These are phyloP conservation scores for Starmerella stigmatis DNA, from an alignment of 805 yeast genomes.

Conservation along the genomic window DNA sequence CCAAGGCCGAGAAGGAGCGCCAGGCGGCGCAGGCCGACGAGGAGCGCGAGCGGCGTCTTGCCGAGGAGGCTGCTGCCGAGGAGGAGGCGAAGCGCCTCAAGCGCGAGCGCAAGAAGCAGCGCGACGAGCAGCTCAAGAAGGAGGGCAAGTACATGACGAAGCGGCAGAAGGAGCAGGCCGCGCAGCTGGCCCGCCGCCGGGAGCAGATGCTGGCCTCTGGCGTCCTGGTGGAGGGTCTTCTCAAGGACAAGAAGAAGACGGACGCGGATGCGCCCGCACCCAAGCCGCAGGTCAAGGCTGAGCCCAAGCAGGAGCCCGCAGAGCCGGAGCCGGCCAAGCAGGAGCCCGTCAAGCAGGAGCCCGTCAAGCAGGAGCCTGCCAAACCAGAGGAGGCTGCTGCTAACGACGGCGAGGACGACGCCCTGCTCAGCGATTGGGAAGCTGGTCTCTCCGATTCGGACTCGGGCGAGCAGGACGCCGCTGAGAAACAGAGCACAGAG, in stretches of 20 bases:
- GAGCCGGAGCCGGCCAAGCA: slow-evolving; percentile 26
- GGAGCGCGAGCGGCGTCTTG: slow-evolving; percentile 40
- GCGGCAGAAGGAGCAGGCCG: slow-evolving; percentile 91
- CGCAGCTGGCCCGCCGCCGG: slow-evolving; percentile 76
- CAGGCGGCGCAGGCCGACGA: slow-evolving; percentile 46
- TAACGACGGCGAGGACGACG: slow-evolving; percentile 42
- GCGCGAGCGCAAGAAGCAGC: slow-evolving; percentile 78
- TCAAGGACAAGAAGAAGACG: slow-evolving; percentile 44
- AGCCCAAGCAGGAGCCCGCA: slow-evolving; percentile 3
- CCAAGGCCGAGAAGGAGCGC: slow-evolving; percentile 59
- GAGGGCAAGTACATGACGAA: slow-evolving; percentile 91
- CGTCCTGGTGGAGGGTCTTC: slow-evolving; percentile 63
- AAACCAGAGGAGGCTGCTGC: slow-evolving; percentile 25
- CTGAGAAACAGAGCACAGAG: slow-evolving; percentile 10
- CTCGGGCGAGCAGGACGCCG: slow-evolving; percentile 12
- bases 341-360: slow-evolving; percentile 20
- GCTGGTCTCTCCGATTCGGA: slow-evolving; percentile 42
- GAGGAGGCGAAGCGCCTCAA: slow-evolving; percentile 49
- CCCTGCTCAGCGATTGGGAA: slow-evolving; percentile 80
- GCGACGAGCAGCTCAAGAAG: slow-evolving; percentile 84
- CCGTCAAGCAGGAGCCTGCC: slow-evolving; percentile 18
- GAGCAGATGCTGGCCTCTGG: slow-evolving; percentile 69
- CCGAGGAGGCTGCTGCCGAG: slow-evolving; percentile 52
- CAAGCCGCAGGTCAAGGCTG: not conserved
- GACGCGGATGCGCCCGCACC: slow-evolving; percentile 19